A percentile compares a stretch with the other conserved stretches of the same genome.
Conservation (phyloP, 139 green algal genomes). For the Diplosphaera chodatii region DNA sequence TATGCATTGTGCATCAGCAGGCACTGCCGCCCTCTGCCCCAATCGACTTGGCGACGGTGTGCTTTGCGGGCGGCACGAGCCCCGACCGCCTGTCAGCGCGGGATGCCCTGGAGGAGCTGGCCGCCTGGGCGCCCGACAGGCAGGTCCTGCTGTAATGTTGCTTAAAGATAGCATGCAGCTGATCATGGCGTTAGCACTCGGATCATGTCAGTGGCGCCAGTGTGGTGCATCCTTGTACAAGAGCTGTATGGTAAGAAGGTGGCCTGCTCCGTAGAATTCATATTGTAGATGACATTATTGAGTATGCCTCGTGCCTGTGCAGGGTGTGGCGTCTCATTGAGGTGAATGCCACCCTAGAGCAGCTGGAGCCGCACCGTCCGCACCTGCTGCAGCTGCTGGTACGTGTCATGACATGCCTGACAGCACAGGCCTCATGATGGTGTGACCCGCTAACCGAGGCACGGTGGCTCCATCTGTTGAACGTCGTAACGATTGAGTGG, state of each 20-base stretch:
- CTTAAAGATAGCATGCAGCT: too few species aligned
- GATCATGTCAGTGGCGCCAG: too few species aligned
- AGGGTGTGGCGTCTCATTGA: slow-evolving; percentile 75
- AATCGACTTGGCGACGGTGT: slow-evolving; percentile 85
- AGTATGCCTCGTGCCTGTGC: too few species aligned
- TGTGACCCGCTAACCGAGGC: too few species aligned
- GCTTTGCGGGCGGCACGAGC: slow-evolving; percentile 70
- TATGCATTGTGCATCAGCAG: not conserved
- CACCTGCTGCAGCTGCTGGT: slow-evolving; percentile 40
- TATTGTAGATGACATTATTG: too few species aligned
- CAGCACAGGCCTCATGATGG: not conserved
- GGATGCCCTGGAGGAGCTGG: slow-evolving; percentile 62
- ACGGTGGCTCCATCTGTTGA: too few species aligned
- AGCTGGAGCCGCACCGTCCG: slow-evolving; percentile 45
- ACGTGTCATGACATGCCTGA: too few species aligned
- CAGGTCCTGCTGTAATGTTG: too few species aligned
- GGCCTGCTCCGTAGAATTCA: too few species aligned
- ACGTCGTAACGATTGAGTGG: too few species aligned
- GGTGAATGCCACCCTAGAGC: slow-evolving; percentile 64
- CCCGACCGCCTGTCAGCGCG: slow-evolving; percentile 70
- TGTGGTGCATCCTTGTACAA: too few species aligned
- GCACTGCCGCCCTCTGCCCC: slow-evolving; percentile 9
- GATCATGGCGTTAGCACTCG: not conserved
- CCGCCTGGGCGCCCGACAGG: not conserved
- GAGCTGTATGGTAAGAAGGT: too few species aligned